These are phyloP conservation scores for Aspergillus pseudoterreus DNA, from an alignment of 2,329 filamentous ascomycete genomes.

Conservation along the genomic window DNA sequence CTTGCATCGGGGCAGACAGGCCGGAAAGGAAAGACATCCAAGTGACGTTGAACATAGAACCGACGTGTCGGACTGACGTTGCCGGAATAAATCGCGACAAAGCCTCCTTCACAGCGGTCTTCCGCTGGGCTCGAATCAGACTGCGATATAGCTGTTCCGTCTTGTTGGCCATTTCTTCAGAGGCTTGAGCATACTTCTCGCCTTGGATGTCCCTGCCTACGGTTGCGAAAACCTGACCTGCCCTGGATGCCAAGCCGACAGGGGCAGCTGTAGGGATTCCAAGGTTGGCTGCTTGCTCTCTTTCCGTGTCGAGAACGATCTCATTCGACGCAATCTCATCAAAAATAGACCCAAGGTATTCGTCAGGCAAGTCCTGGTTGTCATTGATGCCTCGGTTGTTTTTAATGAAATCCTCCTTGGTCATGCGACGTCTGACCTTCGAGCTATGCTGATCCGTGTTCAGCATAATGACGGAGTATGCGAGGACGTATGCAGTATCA, in stretches of 20 bases:
- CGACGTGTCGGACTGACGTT: conserved; percentile 89
- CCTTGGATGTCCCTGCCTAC: conserved; percentile 87
- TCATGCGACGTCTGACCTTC: conserved; percentile 86
- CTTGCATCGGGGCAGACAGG: conserved; percentile 87
- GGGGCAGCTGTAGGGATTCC: conserved; percentile 59
- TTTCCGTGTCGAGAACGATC: conserved; percentile 90
- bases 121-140: conserved; percentile 82
- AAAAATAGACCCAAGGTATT: conserved; percentile 84
- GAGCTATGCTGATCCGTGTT: conserved; percentile 93
- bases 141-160: conserved; percentile 88
- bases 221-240: conserved; percentile 85
- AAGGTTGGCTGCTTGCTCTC: conserved; percentile 79
- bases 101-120: conserved; percentile 68
- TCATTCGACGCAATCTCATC: conserved; percentile 90
- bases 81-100: conserved; percentile 78
- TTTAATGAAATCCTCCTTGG: conserved; percentile 95
- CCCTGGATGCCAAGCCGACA: conserved; percentile 71
- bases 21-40: conserved; percentile 99
- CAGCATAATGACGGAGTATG: conserved; percentile 93
- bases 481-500: conserved; percentile 92
- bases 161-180: conserved; percentile 83
- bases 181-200: conserved; percentile 91
- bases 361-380: conserved; percentile 84
- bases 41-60: conserved; percentile 96
- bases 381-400: conserved; percentile 99